These are phyloP conservation scores for Salicornia ramosissima DNA, from an alignment of 148 eudicot genomes.

Conservation along the genomic window DNA sequence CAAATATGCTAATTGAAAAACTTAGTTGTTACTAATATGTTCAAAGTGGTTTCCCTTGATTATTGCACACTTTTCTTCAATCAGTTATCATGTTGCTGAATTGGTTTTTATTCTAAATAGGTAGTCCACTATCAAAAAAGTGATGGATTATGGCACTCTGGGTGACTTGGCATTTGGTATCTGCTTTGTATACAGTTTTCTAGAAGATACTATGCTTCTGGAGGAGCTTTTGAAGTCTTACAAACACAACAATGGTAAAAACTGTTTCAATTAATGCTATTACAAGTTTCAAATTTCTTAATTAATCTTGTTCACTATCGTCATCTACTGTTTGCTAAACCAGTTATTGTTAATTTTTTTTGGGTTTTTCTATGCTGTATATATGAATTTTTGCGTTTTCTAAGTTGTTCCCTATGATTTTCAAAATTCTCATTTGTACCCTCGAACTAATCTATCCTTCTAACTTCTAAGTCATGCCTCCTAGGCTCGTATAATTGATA, in stretches of 20 bases:
- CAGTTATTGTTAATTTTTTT: too few species aligned
- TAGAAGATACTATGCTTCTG: background rate
- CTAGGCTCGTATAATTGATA: too few species aligned
- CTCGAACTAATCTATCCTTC: too few species aligned
- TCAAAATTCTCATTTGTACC: too few species aligned
- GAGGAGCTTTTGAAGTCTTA: conserved; percentile 13
- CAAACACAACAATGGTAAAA: conserved; percentile 12
- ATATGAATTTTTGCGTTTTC: too few species aligned
- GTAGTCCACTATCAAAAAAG: background rate
- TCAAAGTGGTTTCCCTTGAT: background rate
- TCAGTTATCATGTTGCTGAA: background rate
- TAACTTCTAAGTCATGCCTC: too few species aligned
- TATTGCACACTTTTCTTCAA: background rate
- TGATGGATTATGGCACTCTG: conserved; percentile 8
- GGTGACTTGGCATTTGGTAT: background rate
- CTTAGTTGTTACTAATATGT: background rate
- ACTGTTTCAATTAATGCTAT: background rate
- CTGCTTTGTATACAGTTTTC: background rate
- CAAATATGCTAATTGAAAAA: background rate
- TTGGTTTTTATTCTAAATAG: conserved; percentile 15
- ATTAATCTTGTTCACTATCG: background rate
- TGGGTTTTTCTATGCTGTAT: too few species aligned
- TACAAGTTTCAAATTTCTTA: background rate
- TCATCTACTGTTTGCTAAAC: too few species aligned
- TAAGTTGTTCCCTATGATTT: too few species aligned